phyloP scores from a whole-genome alignment of 2,329 filamentous ascomycete genomes.

The Zarea fungicola region DNA sequence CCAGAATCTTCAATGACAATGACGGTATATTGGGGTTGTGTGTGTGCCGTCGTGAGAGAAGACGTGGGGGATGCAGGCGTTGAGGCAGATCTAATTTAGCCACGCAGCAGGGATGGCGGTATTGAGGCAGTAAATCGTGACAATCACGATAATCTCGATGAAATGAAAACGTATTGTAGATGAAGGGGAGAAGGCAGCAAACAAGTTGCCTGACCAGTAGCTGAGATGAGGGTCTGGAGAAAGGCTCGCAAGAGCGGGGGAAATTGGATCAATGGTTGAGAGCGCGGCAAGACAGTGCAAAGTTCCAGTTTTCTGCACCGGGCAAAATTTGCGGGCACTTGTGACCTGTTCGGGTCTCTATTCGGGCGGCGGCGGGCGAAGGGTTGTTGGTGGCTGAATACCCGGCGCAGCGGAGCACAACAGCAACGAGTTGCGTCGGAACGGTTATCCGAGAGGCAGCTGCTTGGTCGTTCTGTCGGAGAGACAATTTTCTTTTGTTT shows the following conservation, averaged over 20 bases:
- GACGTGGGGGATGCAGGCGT: background rate
- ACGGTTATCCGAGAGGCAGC: background rate
- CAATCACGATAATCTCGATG: no score
- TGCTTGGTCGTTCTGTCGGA: background rate
- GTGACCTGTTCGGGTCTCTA: conserved; percentile 1
- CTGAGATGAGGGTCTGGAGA: background rate
- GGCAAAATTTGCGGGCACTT: conserved; percentile 11
- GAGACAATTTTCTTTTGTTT: background rate
- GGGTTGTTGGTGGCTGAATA: conserved; percentile 6
- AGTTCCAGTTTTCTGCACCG: conserved; percentile 3
- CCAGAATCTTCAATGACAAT: no score
- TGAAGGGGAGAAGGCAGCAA: background rate
- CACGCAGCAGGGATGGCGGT: background rate
- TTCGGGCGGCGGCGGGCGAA: conserved; percentile 10
- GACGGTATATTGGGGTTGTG: conserved; percentile 28
- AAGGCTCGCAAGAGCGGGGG: conserved; percentile 7
- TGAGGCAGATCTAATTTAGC: background rate
- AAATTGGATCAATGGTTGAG: background rate
- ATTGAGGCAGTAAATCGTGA: background rate
- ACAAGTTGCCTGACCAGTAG: background rate
- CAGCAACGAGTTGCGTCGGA: no score
- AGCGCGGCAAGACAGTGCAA: background rate
- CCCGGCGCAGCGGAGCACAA: background rate
- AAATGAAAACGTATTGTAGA: no score
- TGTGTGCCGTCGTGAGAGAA: background rate